These are phyloP conservation scores for Geum urbanum DNA, from an alignment of 306 rosid species.

Conservation along the genomic window DNA sequence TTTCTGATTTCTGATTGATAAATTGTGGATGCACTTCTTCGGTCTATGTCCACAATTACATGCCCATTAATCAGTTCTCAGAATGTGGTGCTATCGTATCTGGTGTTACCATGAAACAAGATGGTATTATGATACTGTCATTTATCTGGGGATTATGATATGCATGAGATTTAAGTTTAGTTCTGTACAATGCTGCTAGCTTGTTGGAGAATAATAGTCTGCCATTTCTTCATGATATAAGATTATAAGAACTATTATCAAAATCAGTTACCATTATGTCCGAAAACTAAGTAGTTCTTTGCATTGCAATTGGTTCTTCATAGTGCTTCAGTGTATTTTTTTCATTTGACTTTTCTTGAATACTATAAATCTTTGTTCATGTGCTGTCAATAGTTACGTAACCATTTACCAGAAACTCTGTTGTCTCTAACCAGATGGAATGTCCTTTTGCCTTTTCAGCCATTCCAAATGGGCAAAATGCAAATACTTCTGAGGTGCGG, in stretches of 20 bases:
- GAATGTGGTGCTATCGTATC: neutral
- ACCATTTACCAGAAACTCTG: neutral
- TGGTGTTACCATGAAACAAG: neutral
- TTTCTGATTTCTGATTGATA: neutral
- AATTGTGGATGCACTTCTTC: slow-evolving; percentile 6
- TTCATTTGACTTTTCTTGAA: neutral
- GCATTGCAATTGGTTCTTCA: neutral
- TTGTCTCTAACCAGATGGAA: neutral
- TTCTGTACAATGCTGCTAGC: neutral
- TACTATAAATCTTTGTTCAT: neutral
- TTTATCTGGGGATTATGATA: neutral
- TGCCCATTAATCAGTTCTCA: neutral
- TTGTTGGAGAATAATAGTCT: neutral
- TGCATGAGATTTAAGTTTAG: neutral
- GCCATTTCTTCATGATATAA: neutral
- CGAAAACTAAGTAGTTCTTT: neutral
- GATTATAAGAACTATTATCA: neutral
- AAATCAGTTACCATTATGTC: neutral
- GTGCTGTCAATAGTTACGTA: neutral
- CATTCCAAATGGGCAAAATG: slow-evolving; percentile 44
- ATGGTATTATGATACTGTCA: neutral
- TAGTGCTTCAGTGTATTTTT: neutral
- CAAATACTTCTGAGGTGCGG: slow-evolving; percentile 64
- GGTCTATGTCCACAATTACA: neutral
- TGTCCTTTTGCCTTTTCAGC: slow-evolving; percentile 37